Evolutionary conservation across 192 early-diverging fungal genomes (phyloP), one percentile per base, ranked within the genome.

Genomic region (Entomortierella parvispora): DNA sequence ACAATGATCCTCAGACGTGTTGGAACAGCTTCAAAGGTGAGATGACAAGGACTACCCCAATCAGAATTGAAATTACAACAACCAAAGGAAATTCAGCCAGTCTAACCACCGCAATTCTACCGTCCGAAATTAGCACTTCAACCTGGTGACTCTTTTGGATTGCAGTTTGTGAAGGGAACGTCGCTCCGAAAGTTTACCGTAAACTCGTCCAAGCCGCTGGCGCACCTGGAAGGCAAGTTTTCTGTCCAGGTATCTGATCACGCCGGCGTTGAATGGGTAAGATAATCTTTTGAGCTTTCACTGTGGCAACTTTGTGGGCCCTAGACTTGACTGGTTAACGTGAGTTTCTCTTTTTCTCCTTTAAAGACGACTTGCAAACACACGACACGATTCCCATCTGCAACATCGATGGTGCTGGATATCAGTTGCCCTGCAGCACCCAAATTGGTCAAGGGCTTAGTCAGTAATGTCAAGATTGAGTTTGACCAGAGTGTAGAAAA

Each of bases 11-110:
- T 0, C 45, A 43, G 8, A 86, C 87, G 26, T 86, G 85, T 46
- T 88, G 87, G 87, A 83, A 86, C 34, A 83, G 83, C 28, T 74
- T 50, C 20, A 67, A 65, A 17, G 37, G 57, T 44, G 26, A 0
- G 34, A 5, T 40, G n/a, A n/a, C n/a, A n/a, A n/a, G n/a, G n/a
- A n/a, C n/a, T n/a, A n/a, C n/a, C n/a, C n/a, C n/a, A n/a, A n/a
- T n/a, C n/a, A n/a, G n/a, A n/a, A n/a, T n/a, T n/a, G n/a, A n/a
- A n/a, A n/a, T n/a, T n/a, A n/a, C n/a, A n/a, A n/a, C n/a, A n/a
- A n/a, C n/a, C n/a, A n/a, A n/a, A n/a, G n/a, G n/a, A n/a, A n/a
- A n/a, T n/a, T n/a, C n/a, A n/a, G n/a, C n/a, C n/a, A n/a, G n/a
- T n/a, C n/a, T n/a, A n/a, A n/a, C n/a, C n/a, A n/a, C n/a, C n/a